Evolutionary conservation across 768 basidiomycete genomes (phyloP), one percentile per base, ranked within the genome.

Genomic region (Podaxis sp.): DNA sequence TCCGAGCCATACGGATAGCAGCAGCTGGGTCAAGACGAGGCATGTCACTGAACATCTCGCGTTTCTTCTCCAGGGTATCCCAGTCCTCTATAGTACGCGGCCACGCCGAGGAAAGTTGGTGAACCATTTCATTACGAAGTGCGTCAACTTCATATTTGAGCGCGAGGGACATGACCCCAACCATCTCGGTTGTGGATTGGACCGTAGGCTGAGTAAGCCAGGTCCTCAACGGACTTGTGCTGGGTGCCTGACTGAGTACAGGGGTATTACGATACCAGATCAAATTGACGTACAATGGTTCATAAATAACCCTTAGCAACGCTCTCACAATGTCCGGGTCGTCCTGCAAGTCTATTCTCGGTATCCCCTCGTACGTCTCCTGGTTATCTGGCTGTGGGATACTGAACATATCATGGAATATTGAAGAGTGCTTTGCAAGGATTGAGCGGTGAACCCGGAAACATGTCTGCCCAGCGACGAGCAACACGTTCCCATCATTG

Each of bases 371-470:
- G n/a, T 44, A 61, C 26, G 49, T 40, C 15, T 61, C 59, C 38
- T 61, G 59, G 15, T n/a, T 19, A 4, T 59, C 39, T 13, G 65
- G 54, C 22, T 66, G 65, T 15, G 62, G 61, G 4, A 63, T 48
- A 39, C 12, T 26, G 56, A 66, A 57, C 52, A 63, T 49, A 17
- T 66, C 62, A 8, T 38, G 38, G 55, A 66, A 60, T 28, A 66
- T 38, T 13, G 65, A 46, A 48, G 62, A 66, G 36, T 66, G 57
- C 33, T 55, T 59, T 17, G 65, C 59, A 12, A 66, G 52, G 11
- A 66, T 42, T 17, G 52, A 53, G 26, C 49, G 53, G 36, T 66
- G 65, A 7, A 66, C 65, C 12, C 61, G 51, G 57, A 66, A 66
- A 52, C 33, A 61, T 4, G 59, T 66, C 30, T 26, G 60, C 26